Evolutionary conservation across 352 stramenopile genomes (phyloP), one percentile per base, ranked within the genome.

Genomic region (Pythium plurisporium): DNA sequence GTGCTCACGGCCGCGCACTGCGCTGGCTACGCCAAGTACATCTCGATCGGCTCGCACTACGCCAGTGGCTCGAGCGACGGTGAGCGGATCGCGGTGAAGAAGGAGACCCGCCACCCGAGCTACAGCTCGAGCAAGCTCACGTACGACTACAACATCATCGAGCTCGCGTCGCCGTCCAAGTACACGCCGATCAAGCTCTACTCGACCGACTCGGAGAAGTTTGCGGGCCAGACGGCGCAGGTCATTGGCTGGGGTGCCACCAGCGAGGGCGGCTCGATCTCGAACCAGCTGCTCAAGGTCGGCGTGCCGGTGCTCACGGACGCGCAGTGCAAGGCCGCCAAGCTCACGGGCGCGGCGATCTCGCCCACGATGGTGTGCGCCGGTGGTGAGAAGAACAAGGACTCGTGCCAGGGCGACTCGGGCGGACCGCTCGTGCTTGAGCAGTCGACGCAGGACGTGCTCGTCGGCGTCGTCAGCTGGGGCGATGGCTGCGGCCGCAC

Each of bases 1-100:
- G 60, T 78, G 7, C 48, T 78, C 7, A 67, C 70, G 20, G 63
- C 72, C n/a, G 75, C 74, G 14, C 72, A 85, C 58, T 87, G 74
- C 51, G 25, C 36, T 14, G 64, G 63, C 48, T 19, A 14, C 14
- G 73, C 79, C 48, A 55, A 67, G 11, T 82, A 75, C 62, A 73
- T 72, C 15, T 65, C 65, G 3, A 65, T 86, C 22, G 78, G 78
- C 20, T 76, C 75, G 51, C 75, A 69, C 50, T 69, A 45, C 38
- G 19, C 46, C 34, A 56, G 23, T 14, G 59, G 57, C 48, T 40
- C 53, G 31, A 30, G 42, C n/a, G 53, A 60, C 34, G 53, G 53
- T 31, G 31, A 60, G 43, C 53, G 53, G 30, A 52, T 60, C 34
- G 20, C 25, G 5, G 53, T 60, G 10, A 36, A 8, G 27, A 53